Evolutionary conservation across 2,329 filamentous ascomycete genomes (phyloP).

Genomic region (Dendryphion nanum): DNA sequence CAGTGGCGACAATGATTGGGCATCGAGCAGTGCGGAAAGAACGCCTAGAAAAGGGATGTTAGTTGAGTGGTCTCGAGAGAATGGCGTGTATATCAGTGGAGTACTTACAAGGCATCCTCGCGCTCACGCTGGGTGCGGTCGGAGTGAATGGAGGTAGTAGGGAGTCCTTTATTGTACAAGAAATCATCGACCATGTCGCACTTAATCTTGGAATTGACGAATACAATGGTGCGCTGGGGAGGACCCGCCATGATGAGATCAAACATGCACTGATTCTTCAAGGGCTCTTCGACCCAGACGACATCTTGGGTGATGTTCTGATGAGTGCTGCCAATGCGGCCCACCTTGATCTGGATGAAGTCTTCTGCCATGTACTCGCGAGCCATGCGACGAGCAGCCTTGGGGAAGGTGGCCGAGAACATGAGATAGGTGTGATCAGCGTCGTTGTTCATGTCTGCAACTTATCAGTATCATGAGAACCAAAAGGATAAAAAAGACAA

Average conservation of each 20-base stretch:
- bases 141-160: slow-evolving; percentile 83
- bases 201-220: slow-evolving; percentile 76
- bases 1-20: slow-evolving; percentile 83
- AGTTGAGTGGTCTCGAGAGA: neutral
- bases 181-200: slow-evolving; percentile 88
- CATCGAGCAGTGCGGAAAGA: slow-evolving; percentile 72
- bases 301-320: slow-evolving; percentile 78
- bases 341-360: slow-evolving; percentile 79
- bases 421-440: slow-evolving; percentile 70
- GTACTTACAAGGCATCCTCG: slow-evolving; percentile 75
- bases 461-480: slow-evolving; percentile 8
- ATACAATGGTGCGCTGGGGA: slow-evolving; percentile 80
- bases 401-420: slow-evolving; percentile 94
- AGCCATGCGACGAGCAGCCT: slow-evolving; percentile 72
- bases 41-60: slow-evolving; percentile 47
- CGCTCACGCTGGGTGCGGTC: slow-evolving; percentile 88
- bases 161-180: slow-evolving; percentile 75
- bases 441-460: slow-evolving; percentile 68
- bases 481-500: slow-evolving; percentile 11
- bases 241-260: slow-evolving; percentile 69
- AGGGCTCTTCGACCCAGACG: slow-evolving; percentile 61
- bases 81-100: neutral
- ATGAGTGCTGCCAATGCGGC: slow-evolving; percentile 80
- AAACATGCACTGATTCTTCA: slow-evolving; percentile 70
- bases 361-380: slow-evolving; percentile 71